A percentile compares a stretch with the other conserved stretches of the same genome.
Conservation (phyloP, 2,329 filamentous ascomycete genomes). For the Pseudogymnoascus destructans region DNA sequence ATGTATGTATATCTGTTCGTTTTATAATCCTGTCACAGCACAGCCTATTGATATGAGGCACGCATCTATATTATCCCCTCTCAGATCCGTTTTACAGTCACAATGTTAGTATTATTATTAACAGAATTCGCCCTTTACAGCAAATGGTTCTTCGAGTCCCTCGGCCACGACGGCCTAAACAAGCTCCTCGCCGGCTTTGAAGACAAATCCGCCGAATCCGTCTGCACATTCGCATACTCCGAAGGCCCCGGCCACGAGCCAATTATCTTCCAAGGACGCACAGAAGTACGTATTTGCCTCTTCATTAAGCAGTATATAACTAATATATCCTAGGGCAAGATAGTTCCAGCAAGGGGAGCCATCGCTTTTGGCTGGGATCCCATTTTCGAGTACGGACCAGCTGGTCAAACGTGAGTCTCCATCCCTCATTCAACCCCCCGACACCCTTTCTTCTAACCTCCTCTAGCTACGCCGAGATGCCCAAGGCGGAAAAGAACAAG, state of each 20-base stretch:
- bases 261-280: constrained; percentile 83
- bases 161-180: constrained; percentile 78
- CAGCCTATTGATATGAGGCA: background rate
- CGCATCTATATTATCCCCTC: background rate
- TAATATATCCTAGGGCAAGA: constrained; percentile 44
- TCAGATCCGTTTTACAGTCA: background rate
- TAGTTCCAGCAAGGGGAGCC: constrained; percentile 73
- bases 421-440: background rate
- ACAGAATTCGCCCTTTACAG: constrained; percentile 32
- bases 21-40: background rate
- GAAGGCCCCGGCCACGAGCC: constrained; percentile 73
- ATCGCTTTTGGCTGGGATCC: constrained; percentile 87
- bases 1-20: constrained; percentile 48
- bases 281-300: constrained; percentile 44
- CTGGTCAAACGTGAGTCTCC: constrained; percentile 49
- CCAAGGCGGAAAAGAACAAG: constrained; percentile 71
- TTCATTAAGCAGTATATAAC: background rate
- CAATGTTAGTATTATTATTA: background rate
- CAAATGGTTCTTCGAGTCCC: constrained; percentile 81
- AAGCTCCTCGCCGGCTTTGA: constrained; percentile 79
- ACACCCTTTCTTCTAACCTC: constrained; percentile 11
- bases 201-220: constrained; percentile 82
- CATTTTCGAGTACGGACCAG: constrained; percentile 71
- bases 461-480: constrained; percentile 83
- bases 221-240: constrained; percentile 92